Evolutionary conservation across 768 basidiomycete genomes (phyloP), one percentile per base, ranked within the genome.

Genomic region (Exidia glandulosa): DNA sequence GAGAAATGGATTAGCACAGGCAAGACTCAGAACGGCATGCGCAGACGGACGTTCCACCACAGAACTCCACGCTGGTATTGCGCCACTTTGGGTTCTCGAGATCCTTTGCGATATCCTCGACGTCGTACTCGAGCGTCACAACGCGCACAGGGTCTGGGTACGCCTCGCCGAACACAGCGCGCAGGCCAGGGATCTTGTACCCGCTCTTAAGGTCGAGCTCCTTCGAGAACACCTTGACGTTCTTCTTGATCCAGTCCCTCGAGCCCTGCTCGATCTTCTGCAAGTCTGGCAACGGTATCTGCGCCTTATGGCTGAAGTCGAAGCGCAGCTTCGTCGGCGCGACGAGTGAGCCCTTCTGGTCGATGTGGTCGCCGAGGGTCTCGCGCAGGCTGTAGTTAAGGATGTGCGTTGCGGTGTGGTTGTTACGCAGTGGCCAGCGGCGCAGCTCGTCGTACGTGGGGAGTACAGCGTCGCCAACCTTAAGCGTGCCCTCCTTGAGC

Each of bases 131-230:
- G 25, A 99, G 78, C 2, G 91, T 83, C 14, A 99, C 96, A 1
- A 98, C 92, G 32, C 95, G 81, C 23, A 99, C 96, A 2, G 96
- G 96, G 71, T 98, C 94, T 3, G 96, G 96, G 70, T 99, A 99
- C 0, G 89, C 81, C 75, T 99, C 96, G 50, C 96, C 96, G 66
- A 99, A 99, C 50, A 99, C 96, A 2, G 95, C 96, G 32, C 96
- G 81, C 32, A 98, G 73, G 4, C 96, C 95, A n/a, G 94, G 83
- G 58, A 99, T 95, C 70, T 86, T 84, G 65, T 85, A 83, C 0
- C 93, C 94, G 5, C 79, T 80, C 58, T 80, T 77, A 29, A 99
- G 78, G 54, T 85, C 78, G 57, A 99, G 73, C 55, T 99, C 91
- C 71, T 90, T 86, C 70, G 91, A 87, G 70, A 77, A 96, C 29